Conservation (phyloP, 208 protist genomes). For the Acanthamoeba culbertsoni region DNA sequence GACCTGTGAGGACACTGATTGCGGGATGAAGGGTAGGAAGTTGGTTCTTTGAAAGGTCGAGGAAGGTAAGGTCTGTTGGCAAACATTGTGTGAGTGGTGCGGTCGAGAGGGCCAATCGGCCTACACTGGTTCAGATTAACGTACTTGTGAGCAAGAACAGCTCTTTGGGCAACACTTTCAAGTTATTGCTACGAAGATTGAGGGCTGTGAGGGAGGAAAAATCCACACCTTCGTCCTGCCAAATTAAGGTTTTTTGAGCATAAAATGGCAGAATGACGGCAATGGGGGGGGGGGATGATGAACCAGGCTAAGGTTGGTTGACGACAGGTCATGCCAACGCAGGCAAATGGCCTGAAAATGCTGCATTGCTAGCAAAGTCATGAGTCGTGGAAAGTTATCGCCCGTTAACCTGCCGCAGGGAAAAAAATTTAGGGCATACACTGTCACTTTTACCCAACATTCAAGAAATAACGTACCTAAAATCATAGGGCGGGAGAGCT, state of each 20-base stretch:
- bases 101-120: not conserved
- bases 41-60: conserved; percentile 26
- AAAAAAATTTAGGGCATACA: too few species aligned
- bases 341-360: conserved; percentile 6
- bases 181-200: not conserved
- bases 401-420: not conserved
- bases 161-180: not conserved
- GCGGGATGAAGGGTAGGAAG: not conserved
- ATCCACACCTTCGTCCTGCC: not conserved
- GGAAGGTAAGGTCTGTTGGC: not conserved
- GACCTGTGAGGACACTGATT: not conserved
- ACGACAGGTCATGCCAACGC: not conserved
- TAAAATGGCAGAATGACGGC: not conserved
- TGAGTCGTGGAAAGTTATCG: not conserved
- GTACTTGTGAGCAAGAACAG: conserved; percentile 10
- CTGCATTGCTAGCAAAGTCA: not conserved
- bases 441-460: too few species aligned
- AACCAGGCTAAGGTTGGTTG: not conserved
- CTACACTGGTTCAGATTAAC: not conserved
- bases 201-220: not conserved
- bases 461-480: not conserved
- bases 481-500: not conserved
- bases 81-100: not conserved
- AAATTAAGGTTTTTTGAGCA: not conserved
- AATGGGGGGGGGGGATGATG: not conserved